phyloP scores from a whole-genome alignment of 164 flowering plant genomes.

The Platanus orientalis region DNA sequence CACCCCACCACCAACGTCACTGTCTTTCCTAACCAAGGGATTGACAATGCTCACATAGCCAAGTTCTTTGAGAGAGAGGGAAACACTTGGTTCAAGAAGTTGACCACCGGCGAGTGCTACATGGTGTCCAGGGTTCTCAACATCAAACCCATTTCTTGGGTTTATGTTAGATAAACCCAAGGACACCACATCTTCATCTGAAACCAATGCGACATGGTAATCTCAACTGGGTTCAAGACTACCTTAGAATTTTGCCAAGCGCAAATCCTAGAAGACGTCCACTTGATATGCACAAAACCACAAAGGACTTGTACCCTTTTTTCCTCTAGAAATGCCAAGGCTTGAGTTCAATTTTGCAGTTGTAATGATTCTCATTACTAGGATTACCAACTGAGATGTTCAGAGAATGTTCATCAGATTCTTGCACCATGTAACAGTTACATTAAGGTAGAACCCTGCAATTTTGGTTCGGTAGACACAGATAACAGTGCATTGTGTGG shows the following conservation, averaged over 20 bases:
- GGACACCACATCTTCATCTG: constrained; percentile 74
- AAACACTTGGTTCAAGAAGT: too few relatives aligned
- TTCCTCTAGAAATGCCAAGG: constrained; percentile 97
- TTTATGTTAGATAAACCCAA: too few relatives aligned
- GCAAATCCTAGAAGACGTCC: constrained; percentile 77
- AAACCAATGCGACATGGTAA: constrained; percentile 72
- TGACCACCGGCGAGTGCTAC: too few relatives aligned
- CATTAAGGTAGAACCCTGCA: constrained; percentile 23
- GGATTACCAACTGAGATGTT: constrained; percentile 33
- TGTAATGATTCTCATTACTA: constrained; percentile 29
- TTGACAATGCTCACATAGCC: too few relatives aligned
- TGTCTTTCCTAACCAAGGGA: too few relatives aligned
- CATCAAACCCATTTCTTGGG: too few relatives aligned
- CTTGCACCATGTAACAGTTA: constrained; percentile 49
- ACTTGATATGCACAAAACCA: constrained; percentile 53
- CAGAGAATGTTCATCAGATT: constrained; percentile 33
- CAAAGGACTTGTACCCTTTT: constrained; percentile 71
- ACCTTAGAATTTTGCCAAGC: constrained; percentile 63
- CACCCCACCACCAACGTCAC: too few relatives aligned
- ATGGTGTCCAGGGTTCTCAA: too few relatives aligned
- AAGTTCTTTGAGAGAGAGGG: too few relatives aligned
- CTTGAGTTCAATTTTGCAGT: constrained; percentile 81
- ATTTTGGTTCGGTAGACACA: constrained; percentile 38
- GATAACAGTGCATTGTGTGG: constrained; percentile 32
- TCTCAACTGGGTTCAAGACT: constrained; percentile 68